A percentile compares a stretch with the other conserved stretches of the same genome.
These are phyloP conservation scores for Gautieria morchelliformis DNA, from an alignment of 768 basidiomycete species.

Conservation along the genomic window DNA sequence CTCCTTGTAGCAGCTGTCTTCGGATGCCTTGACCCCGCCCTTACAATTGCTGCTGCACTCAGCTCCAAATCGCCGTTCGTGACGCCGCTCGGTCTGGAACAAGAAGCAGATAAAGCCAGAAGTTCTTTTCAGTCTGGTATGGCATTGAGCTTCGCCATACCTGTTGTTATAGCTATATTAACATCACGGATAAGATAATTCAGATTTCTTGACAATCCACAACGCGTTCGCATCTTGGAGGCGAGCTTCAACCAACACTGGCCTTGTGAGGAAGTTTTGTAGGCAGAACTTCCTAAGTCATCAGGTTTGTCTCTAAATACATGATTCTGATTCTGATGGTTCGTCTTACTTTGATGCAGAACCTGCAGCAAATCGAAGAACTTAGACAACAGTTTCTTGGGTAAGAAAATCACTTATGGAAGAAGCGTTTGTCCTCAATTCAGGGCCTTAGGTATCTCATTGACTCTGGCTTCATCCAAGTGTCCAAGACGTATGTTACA, in stretches of 20 bases:
- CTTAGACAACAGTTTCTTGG: conserved; percentile 83
- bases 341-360: conserved; percentile 38
- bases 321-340: not conserved
- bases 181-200: conserved; percentile 52
- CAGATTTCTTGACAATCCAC: conserved; percentile 90
- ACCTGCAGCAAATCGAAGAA: conserved; percentile 93
- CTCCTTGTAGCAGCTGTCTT: conserved; percentile 77
- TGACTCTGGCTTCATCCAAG: conserved; percentile 77
- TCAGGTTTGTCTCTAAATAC: conserved; percentile 37
- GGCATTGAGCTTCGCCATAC: conserved; percentile 16
- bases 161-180: not conserved
- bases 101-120: conserved; percentile 81
- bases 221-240: conserved; percentile 88
- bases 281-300: conserved; percentile 72
- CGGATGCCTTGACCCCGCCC: conserved; percentile 88
- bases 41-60: conserved; percentile 89
- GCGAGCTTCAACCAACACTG: conserved; percentile 53
- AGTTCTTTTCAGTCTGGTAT: conserved; percentile 64
- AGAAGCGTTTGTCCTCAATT: conserved; percentile 3
- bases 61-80: conserved; percentile 93
- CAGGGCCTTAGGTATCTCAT: conserved; percentile 62
- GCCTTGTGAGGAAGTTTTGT: conserved; percentile 66
- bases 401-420: conserved; percentile 27
- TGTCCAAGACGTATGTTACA: conserved; percentile 50
- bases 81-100: conserved; percentile 78